A percentile compares a stretch with the other conserved stretches of the same genome.
These are phyloP conservation scores for Pseudodiploospora longispora DNA, from an alignment of 2,329 filamentous ascomycete species.

Conservation along the genomic window DNA sequence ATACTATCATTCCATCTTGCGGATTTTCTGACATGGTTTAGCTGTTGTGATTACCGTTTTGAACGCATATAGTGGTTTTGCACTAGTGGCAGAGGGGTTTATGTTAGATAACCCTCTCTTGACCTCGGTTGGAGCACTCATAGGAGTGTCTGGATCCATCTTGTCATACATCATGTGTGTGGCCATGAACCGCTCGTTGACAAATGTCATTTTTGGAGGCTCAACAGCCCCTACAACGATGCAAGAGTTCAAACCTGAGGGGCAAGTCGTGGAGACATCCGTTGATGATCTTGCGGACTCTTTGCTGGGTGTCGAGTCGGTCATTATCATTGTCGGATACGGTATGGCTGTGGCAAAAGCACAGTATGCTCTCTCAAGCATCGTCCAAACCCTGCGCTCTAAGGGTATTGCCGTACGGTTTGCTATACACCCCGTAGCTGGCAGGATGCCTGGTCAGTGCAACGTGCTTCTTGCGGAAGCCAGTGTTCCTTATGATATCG, in stretches of 20 bases:
- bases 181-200: slow-evolving; percentile 86
- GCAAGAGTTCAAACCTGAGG: slow-evolving; percentile 66
- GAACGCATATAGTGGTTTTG: slow-evolving; percentile 87
- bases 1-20: not conserved
- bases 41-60: slow-evolving; percentile 81
- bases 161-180: slow-evolving; percentile 82
- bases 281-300: slow-evolving; percentile 75
- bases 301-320: slow-evolving; percentile 67
- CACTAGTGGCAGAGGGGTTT: slow-evolving; percentile 80
- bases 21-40: slow-evolving; percentile 16
- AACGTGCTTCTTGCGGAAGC: slow-evolving; percentile 87
- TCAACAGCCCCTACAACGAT: slow-evolving; percentile 46
- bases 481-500: slow-evolving; percentile 82
- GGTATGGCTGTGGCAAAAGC: slow-evolving; percentile 94
- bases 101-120: slow-evolving; percentile 85
- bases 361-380: slow-evolving; percentile 82
- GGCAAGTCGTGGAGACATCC: slow-evolving; percentile 67
- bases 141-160: slow-evolving; percentile 82
- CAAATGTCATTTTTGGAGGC: slow-evolving; percentile 82
- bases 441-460: slow-evolving; percentile 88
- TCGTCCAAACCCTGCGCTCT: slow-evolving; percentile 63
- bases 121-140: slow-evolving; percentile 77
- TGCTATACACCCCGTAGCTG: slow-evolving; percentile 83
- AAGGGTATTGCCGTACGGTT: slow-evolving; percentile 78
- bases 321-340: slow-evolving; percentile 87